Evolutionary conservation across 495 filamentous ascomycete genomes (phyloP).

Genomic region (Neurospora sp.): DNA sequence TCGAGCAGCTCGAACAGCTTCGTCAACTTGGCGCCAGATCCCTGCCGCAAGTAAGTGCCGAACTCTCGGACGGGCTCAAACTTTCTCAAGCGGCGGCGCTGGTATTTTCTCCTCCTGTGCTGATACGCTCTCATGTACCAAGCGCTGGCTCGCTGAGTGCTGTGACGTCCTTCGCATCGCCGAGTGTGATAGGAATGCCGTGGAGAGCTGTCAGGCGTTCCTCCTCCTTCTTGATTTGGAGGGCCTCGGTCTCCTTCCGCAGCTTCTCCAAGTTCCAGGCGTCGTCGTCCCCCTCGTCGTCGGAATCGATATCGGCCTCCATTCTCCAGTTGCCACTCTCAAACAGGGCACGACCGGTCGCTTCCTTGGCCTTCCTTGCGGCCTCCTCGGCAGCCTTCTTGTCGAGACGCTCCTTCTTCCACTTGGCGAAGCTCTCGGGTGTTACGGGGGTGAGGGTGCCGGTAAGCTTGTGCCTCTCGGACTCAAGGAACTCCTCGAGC

Average conservation of each 20-base stretch:
- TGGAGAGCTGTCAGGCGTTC: constrained; percentile 37
- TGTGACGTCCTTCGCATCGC: background rate
- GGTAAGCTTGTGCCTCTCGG: constrained; percentile 83
- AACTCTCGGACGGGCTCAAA: background rate
- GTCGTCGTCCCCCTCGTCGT: constrained; percentile 48
- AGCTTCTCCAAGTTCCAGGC: constrained; percentile 71
- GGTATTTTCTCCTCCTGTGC: constrained; percentile 1
- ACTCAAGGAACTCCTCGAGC: constrained; percentile 94
- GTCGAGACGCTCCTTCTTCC: constrained; percentile 87
- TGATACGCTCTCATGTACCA: constrained; percentile 16
- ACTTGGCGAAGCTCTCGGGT: constrained; percentile 80
- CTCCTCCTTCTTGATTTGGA: constrained; percentile 53
- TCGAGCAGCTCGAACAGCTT: background rate
- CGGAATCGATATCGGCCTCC: constrained; percentile 53
- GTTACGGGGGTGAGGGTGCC: constrained; percentile 89
- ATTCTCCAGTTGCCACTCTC: constrained; percentile 88
- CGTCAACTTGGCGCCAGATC: background rate
- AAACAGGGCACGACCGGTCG: constrained; percentile 87
- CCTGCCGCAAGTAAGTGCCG: background rate
- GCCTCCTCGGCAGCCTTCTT: constrained; percentile 93
- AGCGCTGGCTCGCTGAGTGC: constrained; percentile 7
- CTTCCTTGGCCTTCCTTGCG: constrained; percentile 82
- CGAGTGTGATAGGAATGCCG: constrained; percentile 8
- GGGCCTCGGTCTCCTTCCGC: constrained; percentile 57
- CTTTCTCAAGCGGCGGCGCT: constrained; percentile 3